Evolutionary conservation across 2,329 filamentous ascomycete species (phyloP), one percentile per base, ranked within the genome.

Genomic region (Acarospora socialis): DNA sequence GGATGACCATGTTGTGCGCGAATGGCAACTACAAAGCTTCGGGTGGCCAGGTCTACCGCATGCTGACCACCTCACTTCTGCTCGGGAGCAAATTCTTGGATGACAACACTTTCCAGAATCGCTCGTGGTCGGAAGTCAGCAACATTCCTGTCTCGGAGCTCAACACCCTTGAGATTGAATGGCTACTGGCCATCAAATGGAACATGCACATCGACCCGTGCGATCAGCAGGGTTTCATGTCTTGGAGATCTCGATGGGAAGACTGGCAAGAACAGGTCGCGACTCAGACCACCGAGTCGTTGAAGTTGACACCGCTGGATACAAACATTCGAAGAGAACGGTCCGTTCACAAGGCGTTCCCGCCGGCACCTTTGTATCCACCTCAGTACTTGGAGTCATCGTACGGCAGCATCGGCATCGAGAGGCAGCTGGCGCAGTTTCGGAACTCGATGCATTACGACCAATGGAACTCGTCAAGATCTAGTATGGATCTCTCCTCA

Each of bases 71-170:
- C 21, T 74, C 80, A 5, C 63, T 94, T 35, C 69, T 94, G 31
- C 66, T 94, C 32, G 86, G 83, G 38, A 92, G 83, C 72, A 94
- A 94, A 61, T 94, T 93, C 49, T 65, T 93, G 43, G 86, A 94
- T 49, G 86, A 93, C 65, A 93, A 93, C 59, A 94, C 86, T 4
- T 94, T 94, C 59, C 86, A 93, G 66, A 94, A 93, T 60, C 79
- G 82, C 34, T 93, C 86, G 1, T 94, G 86, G 86, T 82, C 86
- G 4, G 86, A 94, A 51, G 86, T 94, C 32, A 93, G 83, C 56
- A 82, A 81, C 39, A 92, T 94, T 43, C 66, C 77, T 19, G 83
- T 93, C 13, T 59, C 69, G 3, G 83, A 93, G 50, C 67, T 94
- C 44, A 93, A 93, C 59, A 65, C 68, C 38, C 70, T 92, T 53